phyloP scores from a whole-genome alignment of 257 asterid species.

The Rubia yunnanensis region DNA sequence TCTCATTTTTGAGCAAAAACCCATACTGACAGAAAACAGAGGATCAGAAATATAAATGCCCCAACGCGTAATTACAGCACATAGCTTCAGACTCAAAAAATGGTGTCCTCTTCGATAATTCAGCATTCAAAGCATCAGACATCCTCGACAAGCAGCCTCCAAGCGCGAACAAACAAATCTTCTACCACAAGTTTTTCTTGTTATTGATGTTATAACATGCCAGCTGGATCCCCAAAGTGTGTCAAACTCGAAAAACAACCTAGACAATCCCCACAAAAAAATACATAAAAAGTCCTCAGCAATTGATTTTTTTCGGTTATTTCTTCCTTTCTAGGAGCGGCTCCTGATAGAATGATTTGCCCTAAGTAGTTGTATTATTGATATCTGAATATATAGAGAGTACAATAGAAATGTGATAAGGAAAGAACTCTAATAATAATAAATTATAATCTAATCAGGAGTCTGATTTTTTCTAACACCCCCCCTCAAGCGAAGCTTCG shows the following conservation, averaged over 20 bases:
- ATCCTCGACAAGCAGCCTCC: conserved; percentile 27
- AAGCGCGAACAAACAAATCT: conserved; percentile 8
- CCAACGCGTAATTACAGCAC: conserved; percentile 76
- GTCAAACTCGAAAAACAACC: conserved; percentile 5
- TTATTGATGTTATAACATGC: conserved; percentile 26
- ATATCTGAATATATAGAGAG: too few species aligned
- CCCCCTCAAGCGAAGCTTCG: too few species aligned
- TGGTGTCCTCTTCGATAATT: conserved; percentile 47
- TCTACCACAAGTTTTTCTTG: conserved; percentile 10
- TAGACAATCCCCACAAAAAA: conserved; percentile 15
- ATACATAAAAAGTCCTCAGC: background rate
- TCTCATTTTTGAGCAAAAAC: conserved; percentile 49
- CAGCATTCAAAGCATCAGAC: conserved; percentile 48
- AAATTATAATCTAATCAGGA: too few species aligned
- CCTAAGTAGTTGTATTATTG: too few species aligned
- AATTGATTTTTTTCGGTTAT: background rate
- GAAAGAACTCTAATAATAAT: too few species aligned
- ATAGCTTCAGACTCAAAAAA: conserved; percentile 61
- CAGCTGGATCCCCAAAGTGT: conserved; percentile 39
- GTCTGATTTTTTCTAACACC: too few species aligned
- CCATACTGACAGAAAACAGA: conserved; percentile 70
- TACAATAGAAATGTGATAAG: too few species aligned
- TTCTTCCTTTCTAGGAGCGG: too few species aligned
- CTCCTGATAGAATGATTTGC: too few species aligned
- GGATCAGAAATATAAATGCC: conserved; percentile 59